Percentiles rank a stretch among this genome's conserved stretches.
These are phyloP conservation scores for Cicer yamashitae DNA, from an alignment of 306 rosid genomes.

Conservation along the genomic window DNA sequence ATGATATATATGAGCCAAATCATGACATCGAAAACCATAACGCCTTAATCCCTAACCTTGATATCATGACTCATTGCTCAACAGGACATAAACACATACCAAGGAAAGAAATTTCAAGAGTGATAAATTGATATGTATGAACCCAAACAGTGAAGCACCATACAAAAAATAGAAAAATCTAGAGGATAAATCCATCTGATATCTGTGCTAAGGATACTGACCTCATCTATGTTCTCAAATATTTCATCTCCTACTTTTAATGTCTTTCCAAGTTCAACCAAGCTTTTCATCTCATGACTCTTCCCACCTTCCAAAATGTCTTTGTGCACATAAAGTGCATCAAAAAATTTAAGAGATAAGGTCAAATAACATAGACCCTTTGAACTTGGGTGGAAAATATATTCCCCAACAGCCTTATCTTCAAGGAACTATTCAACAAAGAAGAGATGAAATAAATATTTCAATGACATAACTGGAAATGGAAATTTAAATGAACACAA, in stretches of 20 bases:
- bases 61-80: constrained; percentile 5
- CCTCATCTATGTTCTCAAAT: constrained; percentile 55
- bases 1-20: constrained; percentile 3
- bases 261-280: constrained; percentile 54
- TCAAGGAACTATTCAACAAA: constrained; percentile 56
- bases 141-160: constrained; percentile 10
- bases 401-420: constrained; percentile 55
- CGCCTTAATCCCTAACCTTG: constrained; percentile 6
- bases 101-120: constrained; percentile 20
- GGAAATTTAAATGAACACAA: constrained; percentile 35
- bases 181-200: constrained; percentile 27
- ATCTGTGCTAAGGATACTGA: constrained; percentile 38
- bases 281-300: constrained; percentile 42
- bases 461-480: constrained; percentile 13
- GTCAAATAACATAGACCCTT: constrained; percentile 50
- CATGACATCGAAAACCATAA: not conserved
- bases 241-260: constrained; percentile 56
- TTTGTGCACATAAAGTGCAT: constrained; percentile 52
- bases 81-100: not conserved
- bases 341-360: constrained; percentile 48
- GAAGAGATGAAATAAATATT: constrained; percentile 31
- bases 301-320: constrained; percentile 55
- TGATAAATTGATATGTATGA: constrained; percentile 16
- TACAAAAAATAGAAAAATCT: not conserved
- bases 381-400: constrained; percentile 59